Evolutionary conservation across 306 rosid genomes (phyloP).

Genomic region (Ammopiptanthus mongolicus): DNA sequence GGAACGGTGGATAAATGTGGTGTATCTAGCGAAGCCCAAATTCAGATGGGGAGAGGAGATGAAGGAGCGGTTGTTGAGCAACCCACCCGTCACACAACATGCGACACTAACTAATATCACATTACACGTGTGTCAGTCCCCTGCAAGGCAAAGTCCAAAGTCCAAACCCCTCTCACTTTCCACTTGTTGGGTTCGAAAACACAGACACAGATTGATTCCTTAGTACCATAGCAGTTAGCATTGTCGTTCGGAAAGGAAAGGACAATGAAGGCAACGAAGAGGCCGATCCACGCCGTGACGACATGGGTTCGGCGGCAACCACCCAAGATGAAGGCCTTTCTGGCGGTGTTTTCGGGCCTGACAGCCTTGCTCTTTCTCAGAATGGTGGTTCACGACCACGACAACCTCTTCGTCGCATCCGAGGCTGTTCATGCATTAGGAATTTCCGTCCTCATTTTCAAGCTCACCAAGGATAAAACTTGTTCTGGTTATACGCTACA

Average conservation of each 20-base stretch:
- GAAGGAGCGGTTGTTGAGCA: slow-evolving; percentile 10
- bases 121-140: slow-evolving; percentile 31
- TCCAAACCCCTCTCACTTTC: not conserved
- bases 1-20: too few relatives aligned
- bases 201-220: not conserved
- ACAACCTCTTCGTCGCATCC: slow-evolving; percentile 56
- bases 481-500: slow-evolving; percentile 54
- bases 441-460: slow-evolving; percentile 57
- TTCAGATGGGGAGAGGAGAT: not conserved
- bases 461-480: slow-evolving; percentile 62
- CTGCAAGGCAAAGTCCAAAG: not conserved
- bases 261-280: slow-evolving; percentile 52
- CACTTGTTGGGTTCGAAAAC: not conserved
- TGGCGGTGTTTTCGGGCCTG: slow-evolving; percentile 37
- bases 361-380: slow-evolving; percentile 43
- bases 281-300: slow-evolving; percentile 42
- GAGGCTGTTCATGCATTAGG: slow-evolving; percentile 71
- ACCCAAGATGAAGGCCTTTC: slow-evolving; percentile 54
- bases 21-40: too few relatives aligned
- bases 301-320: slow-evolving; percentile 66
- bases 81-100: slow-evolving; percentile 28
- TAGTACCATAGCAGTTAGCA: too few relatives aligned
- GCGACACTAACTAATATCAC: not conserved
- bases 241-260: not conserved
- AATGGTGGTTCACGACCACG: slow-evolving; percentile 60